phyloP scores from a whole-genome alignment of 2,329 filamentous ascomycete species.

The Alternaria tenuissima region DNA sequence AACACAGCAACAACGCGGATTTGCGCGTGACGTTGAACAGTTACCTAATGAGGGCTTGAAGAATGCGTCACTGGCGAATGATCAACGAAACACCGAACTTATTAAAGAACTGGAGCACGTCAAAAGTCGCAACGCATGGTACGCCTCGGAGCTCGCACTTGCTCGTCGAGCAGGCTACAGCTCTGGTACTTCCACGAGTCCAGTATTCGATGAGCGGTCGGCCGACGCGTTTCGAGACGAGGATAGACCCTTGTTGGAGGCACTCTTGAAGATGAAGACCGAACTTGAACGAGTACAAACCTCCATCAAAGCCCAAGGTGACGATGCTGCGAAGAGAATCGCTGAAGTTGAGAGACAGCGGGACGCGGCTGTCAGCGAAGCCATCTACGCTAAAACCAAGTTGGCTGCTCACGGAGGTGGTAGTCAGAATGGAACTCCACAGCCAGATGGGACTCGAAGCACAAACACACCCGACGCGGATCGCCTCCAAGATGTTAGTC shows the following conservation, averaged over 20 bases:
- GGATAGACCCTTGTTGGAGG: slow-evolving; percentile 90
- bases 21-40: slow-evolving; percentile 43
- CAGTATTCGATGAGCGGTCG: slow-evolving; percentile 77
- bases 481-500: slow-evolving; percentile 76
- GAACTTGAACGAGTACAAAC: slow-evolving; percentile 90
- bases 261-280: slow-evolving; percentile 86
- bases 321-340: slow-evolving; percentile 85
- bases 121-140: slow-evolving; percentile 93
- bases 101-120: slow-evolving; percentile 86
- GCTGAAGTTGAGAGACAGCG: slow-evolving; percentile 94
- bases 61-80: slow-evolving; percentile 68
- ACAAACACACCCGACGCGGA: slow-evolving; percentile 69
- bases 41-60: slow-evolving; percentile 66
- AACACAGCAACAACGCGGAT: slow-evolving; percentile 38
- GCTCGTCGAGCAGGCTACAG: slow-evolving; percentile 90
- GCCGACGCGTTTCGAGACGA: slow-evolving; percentile 88
- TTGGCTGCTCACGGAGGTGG: slow-evolving; percentile 78
- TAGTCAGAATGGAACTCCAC: slow-evolving; percentile 68
- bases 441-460: slow-evolving; percentile 64
- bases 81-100: slow-evolving; percentile 73
- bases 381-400: slow-evolving; percentile 93
- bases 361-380: slow-evolving; percentile 92
- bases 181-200: slow-evolving; percentile 73
- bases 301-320: slow-evolving; percentile 87
- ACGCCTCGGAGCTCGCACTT: slow-evolving; percentile 90